Evolutionary conservation across 345 rosid genomes (phyloP).

Genomic region (Geranium brycei): DNA sequence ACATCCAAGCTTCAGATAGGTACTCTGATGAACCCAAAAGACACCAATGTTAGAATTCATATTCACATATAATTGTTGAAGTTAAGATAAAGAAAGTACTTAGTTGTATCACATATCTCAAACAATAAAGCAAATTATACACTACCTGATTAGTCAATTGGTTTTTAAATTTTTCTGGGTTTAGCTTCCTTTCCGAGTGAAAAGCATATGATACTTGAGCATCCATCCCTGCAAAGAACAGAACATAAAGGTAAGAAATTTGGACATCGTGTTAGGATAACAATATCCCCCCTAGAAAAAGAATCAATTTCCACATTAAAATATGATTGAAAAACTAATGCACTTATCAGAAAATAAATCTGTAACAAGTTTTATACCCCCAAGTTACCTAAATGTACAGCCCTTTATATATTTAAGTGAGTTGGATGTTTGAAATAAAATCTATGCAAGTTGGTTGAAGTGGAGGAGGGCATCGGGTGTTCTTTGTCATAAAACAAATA

Average conservation of each 20-base stretch:
- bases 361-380: no score
- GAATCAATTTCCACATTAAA: not conserved
- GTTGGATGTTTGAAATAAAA: no score
- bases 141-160: conserved; percentile 55
- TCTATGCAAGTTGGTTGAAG: no score
- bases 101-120: not conserved
- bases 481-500: no score
- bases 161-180: conserved; percentile 57
- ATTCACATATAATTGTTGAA: no score
- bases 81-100: no score
- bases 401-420: no score
- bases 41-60: conserved; percentile 1
- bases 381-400: no score
- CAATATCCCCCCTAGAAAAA: no score
- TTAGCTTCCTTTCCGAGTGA: conserved; percentile 53
- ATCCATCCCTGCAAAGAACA: conserved; percentile 47
- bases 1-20: conserved; percentile 52
- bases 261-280: not conserved
- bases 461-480: no score
- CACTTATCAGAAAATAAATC: not conserved
- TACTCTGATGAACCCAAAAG: conserved; percentile 31
- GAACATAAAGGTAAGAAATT: conserved; percentile 2
- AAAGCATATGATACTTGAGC: conserved; percentile 68
- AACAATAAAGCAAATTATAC: not conserved
- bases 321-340: not conserved